Conservation (phyloP, 1,284 basidiomycete species). For the Baeospora myosura region DNA sequence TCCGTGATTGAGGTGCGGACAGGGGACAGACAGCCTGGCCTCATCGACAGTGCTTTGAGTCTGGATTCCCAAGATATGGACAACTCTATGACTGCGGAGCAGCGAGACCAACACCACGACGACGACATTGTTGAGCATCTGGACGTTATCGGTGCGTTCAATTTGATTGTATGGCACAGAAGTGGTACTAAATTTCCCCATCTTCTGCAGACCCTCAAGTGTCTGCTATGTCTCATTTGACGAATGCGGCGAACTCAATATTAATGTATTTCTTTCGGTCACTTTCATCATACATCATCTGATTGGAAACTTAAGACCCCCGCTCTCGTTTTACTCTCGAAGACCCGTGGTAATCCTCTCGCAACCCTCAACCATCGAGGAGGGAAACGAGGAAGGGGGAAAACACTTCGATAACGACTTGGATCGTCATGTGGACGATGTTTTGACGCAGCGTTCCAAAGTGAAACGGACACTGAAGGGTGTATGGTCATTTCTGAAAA, state of each 20-base stretch:
- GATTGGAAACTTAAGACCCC: slow-evolving; percentile 42
- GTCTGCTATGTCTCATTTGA: slow-evolving; percentile 60
- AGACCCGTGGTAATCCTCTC: slow-evolving; percentile 62
- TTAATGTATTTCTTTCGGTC: slow-evolving; percentile 39
- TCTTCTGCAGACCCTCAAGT: slow-evolving; percentile 58
- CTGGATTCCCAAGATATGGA: slow-evolving; percentile 13
- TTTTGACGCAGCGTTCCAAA: slow-evolving; percentile 59
- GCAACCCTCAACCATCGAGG: slow-evolving; percentile 16
- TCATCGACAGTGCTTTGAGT: slow-evolving; percentile 16
- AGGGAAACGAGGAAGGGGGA: slow-evolving; percentile 24
- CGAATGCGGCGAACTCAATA: slow-evolving; percentile 75
- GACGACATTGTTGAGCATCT: slow-evolving; percentile 72
- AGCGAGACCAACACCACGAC: slow-evolving; percentile 41
- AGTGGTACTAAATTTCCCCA: too few relatives aligned
- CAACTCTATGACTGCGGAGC: slow-evolving; percentile 17
- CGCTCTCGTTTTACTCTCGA: slow-evolving; percentile 58
- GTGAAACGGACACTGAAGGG: slow-evolving; percentile 50
- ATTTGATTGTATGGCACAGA: slow-evolving; percentile 5
- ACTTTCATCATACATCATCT: slow-evolving; percentile 4
- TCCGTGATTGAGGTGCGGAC: slow-evolving; percentile 13
- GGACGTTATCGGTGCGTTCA: slow-evolving; percentile 60
- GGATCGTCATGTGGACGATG: slow-evolving; percentile 74
- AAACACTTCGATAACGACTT: slow-evolving; percentile 48
- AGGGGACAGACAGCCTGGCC: slow-evolving; percentile 20
- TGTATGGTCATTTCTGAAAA: slow-evolving; percentile 81